Evolutionary conservation across 306 rosid genomes (phyloP).

Genomic region (Cucurbita ficifolia): DNA sequence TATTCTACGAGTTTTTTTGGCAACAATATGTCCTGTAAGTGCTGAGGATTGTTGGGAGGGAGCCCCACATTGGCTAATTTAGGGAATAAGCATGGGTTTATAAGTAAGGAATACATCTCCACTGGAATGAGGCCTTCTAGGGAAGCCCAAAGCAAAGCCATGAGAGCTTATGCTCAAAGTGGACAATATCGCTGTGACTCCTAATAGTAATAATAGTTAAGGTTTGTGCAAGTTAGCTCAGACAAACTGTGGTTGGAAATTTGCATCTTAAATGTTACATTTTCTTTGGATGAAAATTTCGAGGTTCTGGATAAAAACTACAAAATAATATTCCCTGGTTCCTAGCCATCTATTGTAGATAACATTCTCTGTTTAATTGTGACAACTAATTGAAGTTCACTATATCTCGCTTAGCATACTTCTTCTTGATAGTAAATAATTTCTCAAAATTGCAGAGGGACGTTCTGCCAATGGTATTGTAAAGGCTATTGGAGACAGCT

Average conservation of each 20-base stretch:
- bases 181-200: no score
- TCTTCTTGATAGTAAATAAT: neutral
- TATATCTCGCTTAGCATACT: neutral
- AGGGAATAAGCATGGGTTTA: no score
- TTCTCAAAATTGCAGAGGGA: constrained; percentile 27
- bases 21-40: neutral
- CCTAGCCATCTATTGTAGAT: neutral
- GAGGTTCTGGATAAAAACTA: neutral
- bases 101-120: no score
- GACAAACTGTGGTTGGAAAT: neutral
- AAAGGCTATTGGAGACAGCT: constrained; percentile 55
- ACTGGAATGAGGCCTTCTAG: no score
- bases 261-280: neutral
- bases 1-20: neutral
- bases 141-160: no score
- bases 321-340: neutral
- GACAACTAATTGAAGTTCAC: neutral
- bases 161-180: no score
- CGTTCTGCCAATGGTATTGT: constrained; percentile 23
- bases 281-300: neutral
- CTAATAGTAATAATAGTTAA: neutral
- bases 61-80: no score
- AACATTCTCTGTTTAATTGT: neutral
- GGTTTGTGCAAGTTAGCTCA: neutral
- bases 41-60: no score